Evolutionary conservation across 345 rosid genomes (phyloP).

Genomic region (Excoecaria cochinchinensis): DNA sequence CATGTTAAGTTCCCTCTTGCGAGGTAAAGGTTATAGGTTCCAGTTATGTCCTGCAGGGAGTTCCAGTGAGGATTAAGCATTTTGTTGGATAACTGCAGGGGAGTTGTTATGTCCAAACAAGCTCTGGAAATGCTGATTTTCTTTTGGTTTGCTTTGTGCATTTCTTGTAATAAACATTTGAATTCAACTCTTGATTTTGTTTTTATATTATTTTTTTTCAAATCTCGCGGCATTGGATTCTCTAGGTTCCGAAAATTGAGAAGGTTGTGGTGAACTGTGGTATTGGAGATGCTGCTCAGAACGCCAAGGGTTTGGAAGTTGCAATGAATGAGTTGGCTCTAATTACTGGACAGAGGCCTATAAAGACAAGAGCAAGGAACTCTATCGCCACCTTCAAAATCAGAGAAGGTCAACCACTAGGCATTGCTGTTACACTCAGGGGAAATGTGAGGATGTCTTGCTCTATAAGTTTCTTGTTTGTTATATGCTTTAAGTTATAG

Average conservation of each 20-base stretch:
- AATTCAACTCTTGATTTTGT: not conserved
- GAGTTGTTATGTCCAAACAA: not conserved
- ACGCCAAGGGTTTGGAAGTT: constrained; percentile 84
- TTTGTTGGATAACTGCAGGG: not conserved
- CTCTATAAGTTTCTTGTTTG: not conserved
- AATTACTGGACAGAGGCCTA: constrained; percentile 83
- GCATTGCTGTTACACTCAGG: constrained; percentile 85
- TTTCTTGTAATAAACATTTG: not conserved
- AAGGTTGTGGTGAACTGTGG: constrained; percentile 95
- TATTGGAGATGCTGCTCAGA: constrained; percentile 91
- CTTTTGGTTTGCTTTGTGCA: not conserved
- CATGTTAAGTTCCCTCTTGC: not conserved
- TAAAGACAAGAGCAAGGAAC: constrained; percentile 75
- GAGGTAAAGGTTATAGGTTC: not conserved
- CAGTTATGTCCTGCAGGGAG: too few relatives aligned
- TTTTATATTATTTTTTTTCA: not conserved
- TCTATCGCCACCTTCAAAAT: constrained; percentile 87
- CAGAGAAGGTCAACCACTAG: constrained; percentile 88
- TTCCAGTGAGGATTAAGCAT: too few relatives aligned
- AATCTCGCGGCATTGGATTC: constrained; percentile 1
- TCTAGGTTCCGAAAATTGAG: constrained; percentile 75
- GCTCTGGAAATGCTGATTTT: not conserved
- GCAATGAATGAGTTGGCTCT: constrained; percentile 79
- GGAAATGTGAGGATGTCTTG: constrained; percentile 62
- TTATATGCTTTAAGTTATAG: not conserved